A percentile compares a stretch with the other conserved stretches of the same genome.
Evolutionary conservation across 2,329 filamentous ascomycete species (phyloP).

Genomic region (Bisporella sp.): DNA sequence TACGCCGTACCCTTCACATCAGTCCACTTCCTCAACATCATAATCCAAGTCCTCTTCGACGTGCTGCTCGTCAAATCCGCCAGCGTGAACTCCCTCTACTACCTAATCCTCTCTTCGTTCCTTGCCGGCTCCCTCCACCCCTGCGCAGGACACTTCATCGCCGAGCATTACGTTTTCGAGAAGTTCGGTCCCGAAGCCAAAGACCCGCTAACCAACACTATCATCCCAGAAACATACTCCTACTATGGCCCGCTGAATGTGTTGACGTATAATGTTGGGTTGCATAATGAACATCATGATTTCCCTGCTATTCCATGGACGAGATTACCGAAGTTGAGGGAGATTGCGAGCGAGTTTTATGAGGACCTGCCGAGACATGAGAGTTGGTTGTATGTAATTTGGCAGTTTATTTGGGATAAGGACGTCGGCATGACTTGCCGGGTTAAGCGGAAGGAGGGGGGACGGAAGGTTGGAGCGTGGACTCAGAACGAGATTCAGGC

Average conservation of each 20-base stretch:
- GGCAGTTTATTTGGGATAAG: constrained; percentile 90
- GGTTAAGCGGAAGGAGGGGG: constrained; percentile 83
- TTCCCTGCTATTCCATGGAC: constrained; percentile 98
- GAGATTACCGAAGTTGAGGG: constrained; percentile 66
- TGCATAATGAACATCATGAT: constrained; percentile 99
- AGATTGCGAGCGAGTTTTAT: constrained; percentile 88
- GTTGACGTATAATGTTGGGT: constrained; percentile 91
- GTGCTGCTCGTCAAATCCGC: constrained; percentile 53
- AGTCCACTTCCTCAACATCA: constrained; percentile 78
- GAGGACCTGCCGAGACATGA: constrained; percentile 75
- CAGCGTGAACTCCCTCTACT: constrained; percentile 62
- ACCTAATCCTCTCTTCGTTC: constrained; percentile 85
- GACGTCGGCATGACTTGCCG: constrained; percentile 85
- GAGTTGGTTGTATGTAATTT: constrained; percentile 90
- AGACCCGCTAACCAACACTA: constrained; percentile 46
- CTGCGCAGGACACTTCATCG: constrained; percentile 95
- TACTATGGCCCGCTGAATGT: constrained; percentile 94
- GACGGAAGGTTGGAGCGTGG: constrained; percentile 57
- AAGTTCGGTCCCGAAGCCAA: constrained; percentile 44
- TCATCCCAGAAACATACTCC: constrained; percentile 87
- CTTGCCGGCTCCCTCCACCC: constrained; percentile 90
- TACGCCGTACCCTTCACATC: constrained; percentile 83
- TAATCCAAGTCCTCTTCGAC: constrained; percentile 73
- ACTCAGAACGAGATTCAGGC: constrained; percentile 64
- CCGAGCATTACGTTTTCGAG: constrained; percentile 86